Base-by-base conservation (phyloP, 768 basidiomycete genomes). In the Mycena floridula region DNA sequence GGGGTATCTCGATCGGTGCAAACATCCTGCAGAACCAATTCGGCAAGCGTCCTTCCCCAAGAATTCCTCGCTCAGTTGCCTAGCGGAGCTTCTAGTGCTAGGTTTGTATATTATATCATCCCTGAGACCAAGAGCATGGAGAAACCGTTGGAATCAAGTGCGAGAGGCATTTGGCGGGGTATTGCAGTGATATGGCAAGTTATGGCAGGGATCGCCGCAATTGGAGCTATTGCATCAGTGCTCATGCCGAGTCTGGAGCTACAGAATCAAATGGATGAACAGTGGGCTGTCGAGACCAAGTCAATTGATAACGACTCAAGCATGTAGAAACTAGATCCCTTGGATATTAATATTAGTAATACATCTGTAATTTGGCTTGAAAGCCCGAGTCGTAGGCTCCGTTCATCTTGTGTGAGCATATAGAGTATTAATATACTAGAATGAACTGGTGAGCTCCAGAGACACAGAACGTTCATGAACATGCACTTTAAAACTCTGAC, bases 1-100 rank as follows among this genome's bases (percentile, higher is more conserved):
- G 76, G 69, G 80, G 79, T 0, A 59, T 79, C 49, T 64, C 71
- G 0, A 67, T 82, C 46, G 70, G 73, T 3, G 64, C 64, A 13
- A 65, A 71, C 0, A 64, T 81, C 36, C 62, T 82, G 6, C 72
- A 77, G 50, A 82, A 78, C 56, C 48, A 69, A 40, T 66, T 82
- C 13, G 52, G 54, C 7, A 59, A 53, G 26, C 54, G 50, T 0
- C n/a, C 67, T 82, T 0, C 75, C 79, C 0, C 27, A 47, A 3
- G 60, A 54, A 1, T 73, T 76, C 40, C 23, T 60, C 15, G 42
- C 50, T 0, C 50, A 59, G 25, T 56, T 72, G 48, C 61, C 66
- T 0, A 45, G 54, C n/a, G 69, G 67, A 12, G 59, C 61, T 20
- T 64, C 72, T 28, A 58, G 78, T 43, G 60, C 69, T 8, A 16